Base-by-base conservation (phyloP, 1,284 basidiomycete species). In the Mycena sp. region DNA sequence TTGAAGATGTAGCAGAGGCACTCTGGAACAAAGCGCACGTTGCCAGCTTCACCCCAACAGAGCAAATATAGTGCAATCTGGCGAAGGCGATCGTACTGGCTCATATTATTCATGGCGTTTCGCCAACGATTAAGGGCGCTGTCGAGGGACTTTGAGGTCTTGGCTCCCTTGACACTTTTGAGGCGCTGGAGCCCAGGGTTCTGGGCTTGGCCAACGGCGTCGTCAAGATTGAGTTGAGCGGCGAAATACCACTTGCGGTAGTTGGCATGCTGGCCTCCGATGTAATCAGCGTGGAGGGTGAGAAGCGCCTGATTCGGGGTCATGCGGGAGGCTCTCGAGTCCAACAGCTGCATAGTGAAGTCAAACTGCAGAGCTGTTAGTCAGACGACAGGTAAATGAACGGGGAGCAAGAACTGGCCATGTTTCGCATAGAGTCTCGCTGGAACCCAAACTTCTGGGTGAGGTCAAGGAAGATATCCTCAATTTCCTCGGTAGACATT, bases 181-280 rank as follows among this genome's bases (percentile, higher is more conserved):
- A 98, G 88, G 41, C 95, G 92, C 63, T 93, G 89, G 17, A 98
- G 86, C 68, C 95, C 95, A 6, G 96, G 94, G 78, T 98, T 98
- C 75, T 98, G 94, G 5, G 93, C 89, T 72, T 95, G 91, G 55
- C 98, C 98, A 68, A 99, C 97, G 30, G 97, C 98, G 74, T 99
- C 97, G 81, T 99, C 97, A 59, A 99, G 90, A 76, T 99, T 98
- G 76, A 99, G 92, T 78, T 99, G 98, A 11, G 97, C 96, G 28
- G 98, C 98, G 79, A 99, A 99, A 78, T 99, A 99, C 97, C 98
- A 99, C 78, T 96, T 97, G 76, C 95, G 91, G 78, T 98, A 97
- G 82, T 97, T 98, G 70, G 96, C 95, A 74, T 97, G 91, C 74
- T 94, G 94, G 50, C 98, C 98, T 66, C 98, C 98, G 67, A 99